Evolutionary conservation across 2,329 filamentous ascomycete species (phyloP), one percentile per base, ranked within the genome.

Genomic region (Hypoxylon sp.): DNA sequence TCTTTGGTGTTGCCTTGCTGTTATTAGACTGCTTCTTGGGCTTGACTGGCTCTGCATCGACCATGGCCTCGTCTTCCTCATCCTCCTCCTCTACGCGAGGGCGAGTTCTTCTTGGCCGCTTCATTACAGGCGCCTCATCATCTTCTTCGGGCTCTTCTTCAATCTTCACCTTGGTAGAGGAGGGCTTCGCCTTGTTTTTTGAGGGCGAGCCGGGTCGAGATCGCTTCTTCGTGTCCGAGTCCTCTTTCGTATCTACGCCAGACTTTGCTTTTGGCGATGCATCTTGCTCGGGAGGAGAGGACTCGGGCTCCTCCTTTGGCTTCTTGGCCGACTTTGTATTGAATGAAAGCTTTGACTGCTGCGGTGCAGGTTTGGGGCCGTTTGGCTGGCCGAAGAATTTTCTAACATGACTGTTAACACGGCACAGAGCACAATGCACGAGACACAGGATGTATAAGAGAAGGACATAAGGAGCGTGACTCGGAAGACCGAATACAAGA

Each of bases 341-440:
- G 70, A 96, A 96, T 0, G 89, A 83, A 33, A 96, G 78, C 66
- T 88, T 95, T 1, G 90, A 88, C 74, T 97, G 92, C 72, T 92
- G 89, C 31, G 86, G 84, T 15, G 83, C 78, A 0, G 83, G 75
- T 65, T 82, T 83, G 4, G 81, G 74, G 47, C 86, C 88, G 68
- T 85, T 85, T 21, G 83, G 81, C 37, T 85, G 83, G 17, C 86
- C 86, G 72, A 97, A 96, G 78, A 97, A 97, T 73, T 94, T 95
- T 60, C 94, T 98, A 64, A 53, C 60, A 38, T 2, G 49, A 37
- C 21, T 17, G 48, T 62, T 45, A 66, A 55, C 61, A 54, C 17
- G 11, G n/a, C n/a, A n/a, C n/a, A 35, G 5, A 17, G 31, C 31
- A 55, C 18, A 15, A 24, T 7, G 20, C 38, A 41, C 5, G 26